Base-by-base conservation (phyloP, 2,329 filamentous ascomycete genomes). In the Penicillium sp. region DNA sequence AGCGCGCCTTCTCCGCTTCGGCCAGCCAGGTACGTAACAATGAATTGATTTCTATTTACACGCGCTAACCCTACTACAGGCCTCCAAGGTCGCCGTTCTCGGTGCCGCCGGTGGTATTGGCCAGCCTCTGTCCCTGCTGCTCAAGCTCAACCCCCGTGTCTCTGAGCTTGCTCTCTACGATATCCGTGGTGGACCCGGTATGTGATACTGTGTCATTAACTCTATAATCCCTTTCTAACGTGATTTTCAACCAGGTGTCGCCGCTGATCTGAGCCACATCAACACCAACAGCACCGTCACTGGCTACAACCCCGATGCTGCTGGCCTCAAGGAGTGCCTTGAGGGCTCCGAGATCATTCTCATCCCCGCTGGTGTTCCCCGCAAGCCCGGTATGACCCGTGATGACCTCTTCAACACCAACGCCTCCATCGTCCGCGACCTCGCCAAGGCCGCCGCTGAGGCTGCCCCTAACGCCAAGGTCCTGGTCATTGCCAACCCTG, bases 331-430 rank as follows among this genome's bases (percentile, higher is more conserved):
- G 70, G 84, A 84, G 65, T 89, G 88, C 73, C 86, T 99, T 77
- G 90, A 90, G 82, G 93, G 86, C 75, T 83, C 92, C 73, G 92
- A 98, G 80, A 88, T 99, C 70, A 91, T 99, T 74, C 87, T 99
- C 75, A 98, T 99, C 79, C 95, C 95, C 74, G 95, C 95, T 73
- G 95, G 95, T 85, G 93, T 99, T 68, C 95, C 95, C 75, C 92
- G 95, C 83, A 97, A 97, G 87, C 95, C 95, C 77, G 95, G 95
- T 82, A 99, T 99, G 95, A 96, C 90, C 82, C 93, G 95, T 85
- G 95, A 99, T 62, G 79, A 99, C 78, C 89, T 99, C 65, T 99
- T 99, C 92, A 98, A 98, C 88, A 99, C 93, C 86, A 99, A 99
- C 81, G 95, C 95, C 79, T 96, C 91, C 77, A 99, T 99, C 79